These are phyloP conservation scores for Scleroderma citrinum DNA, from an alignment of 768 basidiomycete genomes.

Conservation along the genomic window DNA sequence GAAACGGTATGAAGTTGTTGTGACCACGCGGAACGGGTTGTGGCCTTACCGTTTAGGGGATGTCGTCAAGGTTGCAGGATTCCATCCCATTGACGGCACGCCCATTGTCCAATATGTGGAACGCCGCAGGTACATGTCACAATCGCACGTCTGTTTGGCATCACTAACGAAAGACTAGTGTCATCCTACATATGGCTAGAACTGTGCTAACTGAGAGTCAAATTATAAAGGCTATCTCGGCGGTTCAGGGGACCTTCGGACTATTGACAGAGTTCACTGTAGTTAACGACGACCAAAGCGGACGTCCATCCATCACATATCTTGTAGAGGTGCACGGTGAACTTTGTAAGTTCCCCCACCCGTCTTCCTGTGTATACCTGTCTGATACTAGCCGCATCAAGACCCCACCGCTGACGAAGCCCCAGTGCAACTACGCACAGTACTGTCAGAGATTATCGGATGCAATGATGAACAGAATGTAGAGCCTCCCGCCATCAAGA, in stretches of 20 bases:
- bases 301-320: background rate
- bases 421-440: constrained; percentile 1
- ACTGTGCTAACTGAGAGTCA: constrained; percentile 10
- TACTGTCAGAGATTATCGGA: background rate
- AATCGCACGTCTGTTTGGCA: background rate
- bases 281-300: constrained; percentile 11
- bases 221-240: constrained; percentile 8
- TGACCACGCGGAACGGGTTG: constrained; percentile 16
- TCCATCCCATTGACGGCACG: constrained; percentile 13
- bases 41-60: constrained; percentile 23
- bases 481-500: background rate
- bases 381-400: background rate
- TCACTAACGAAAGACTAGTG: constrained; percentile 2
- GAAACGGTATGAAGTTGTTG: constrained; percentile 12
- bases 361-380: background rate
- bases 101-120: constrained; percentile 17
- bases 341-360: background rate
- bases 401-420: background rate
- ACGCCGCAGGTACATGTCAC: constrained; percentile 12
- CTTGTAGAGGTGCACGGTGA: constrained; percentile 11
- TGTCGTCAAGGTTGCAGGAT: constrained; percentile 13
- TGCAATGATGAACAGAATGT: background rate
- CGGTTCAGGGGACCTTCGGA: constrained; percentile 9
- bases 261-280: constrained; percentile 12
- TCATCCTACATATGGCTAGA: constrained; percentile 1